A percentile compares a stretch with the other conserved stretches of the same genome.
These are phyloP conservation scores for Colletotrichum abscissum DNA, from an alignment of 2,329 filamentous ascomycete species.

Conservation along the genomic window DNA sequence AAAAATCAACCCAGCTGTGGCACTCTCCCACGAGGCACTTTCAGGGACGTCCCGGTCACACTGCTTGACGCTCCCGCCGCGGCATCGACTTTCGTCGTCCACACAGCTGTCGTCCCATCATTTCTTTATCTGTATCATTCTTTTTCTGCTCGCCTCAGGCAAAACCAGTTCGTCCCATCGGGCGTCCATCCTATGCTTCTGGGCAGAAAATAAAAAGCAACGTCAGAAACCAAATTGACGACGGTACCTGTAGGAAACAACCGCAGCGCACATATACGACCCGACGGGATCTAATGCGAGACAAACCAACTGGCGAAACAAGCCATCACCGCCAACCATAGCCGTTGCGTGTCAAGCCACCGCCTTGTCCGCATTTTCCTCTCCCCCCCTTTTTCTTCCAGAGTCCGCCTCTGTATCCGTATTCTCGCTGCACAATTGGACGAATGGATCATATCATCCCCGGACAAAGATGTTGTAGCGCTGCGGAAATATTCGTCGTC, in stretches of 20 bases:
- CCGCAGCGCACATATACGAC: neutral
- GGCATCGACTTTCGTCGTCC: neutral
- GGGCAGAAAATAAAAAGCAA: neutral
- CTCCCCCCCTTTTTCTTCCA: neutral
- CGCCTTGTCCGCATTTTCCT: neutral
- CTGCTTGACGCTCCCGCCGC: neutral
- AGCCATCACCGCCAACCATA: neutral
- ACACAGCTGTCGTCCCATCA: neutral
- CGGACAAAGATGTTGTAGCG: neutral
- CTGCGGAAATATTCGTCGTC: neutral
- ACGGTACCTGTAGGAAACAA: neutral
- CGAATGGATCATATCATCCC: neutral
- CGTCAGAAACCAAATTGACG: neutral
- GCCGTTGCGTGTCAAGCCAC: neutral
- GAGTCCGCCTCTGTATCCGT: neutral
- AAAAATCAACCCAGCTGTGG: neutral
- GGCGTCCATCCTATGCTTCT: neutral
- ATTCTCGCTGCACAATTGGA: neutral
- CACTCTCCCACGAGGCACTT: neutral
- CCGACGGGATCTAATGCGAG: too few relatives aligned
- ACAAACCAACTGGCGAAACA: neutral
- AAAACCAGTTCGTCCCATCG: constrained; percentile 9
- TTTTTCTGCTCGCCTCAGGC: neutral
- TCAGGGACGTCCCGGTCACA: neutral
- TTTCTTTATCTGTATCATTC: neutral